Conservation (phyloP, 2,329 filamentous ascomycete species). For the Alternaria angustiovoidea region DNA sequence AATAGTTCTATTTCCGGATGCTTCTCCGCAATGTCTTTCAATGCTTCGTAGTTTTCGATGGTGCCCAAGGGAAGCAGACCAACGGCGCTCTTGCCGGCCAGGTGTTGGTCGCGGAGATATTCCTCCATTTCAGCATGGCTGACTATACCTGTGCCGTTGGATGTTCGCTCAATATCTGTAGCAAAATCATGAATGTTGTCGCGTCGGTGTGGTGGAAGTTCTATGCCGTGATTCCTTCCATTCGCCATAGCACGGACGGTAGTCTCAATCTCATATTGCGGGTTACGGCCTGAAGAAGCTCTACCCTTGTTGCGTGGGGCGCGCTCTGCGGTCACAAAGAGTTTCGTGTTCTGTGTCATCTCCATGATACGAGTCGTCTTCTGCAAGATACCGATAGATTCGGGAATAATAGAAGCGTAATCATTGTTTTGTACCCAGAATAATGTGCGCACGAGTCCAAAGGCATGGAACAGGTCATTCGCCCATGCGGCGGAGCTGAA, state of each 20-base stretch:
- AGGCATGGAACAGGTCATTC: slow-evolving; percentile 71
- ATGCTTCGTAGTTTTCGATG: slow-evolving; percentile 17
- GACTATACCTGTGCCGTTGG: slow-evolving; percentile 30
- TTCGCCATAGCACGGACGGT: slow-evolving; percentile 31
- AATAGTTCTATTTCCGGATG: slow-evolving; percentile 24
- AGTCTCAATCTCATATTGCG: slow-evolving; percentile 43
- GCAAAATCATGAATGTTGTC: slow-evolving; percentile 38
- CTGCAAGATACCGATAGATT: slow-evolving; percentile 61
- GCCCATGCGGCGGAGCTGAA: slow-evolving; percentile 67
- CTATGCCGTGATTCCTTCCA: slow-evolving; percentile 30
- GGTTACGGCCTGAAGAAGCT: slow-evolving; percentile 30
- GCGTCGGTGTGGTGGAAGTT: slow-evolving; percentile 38
- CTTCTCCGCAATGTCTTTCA: slow-evolving; percentile 16
- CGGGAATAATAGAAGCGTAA: slow-evolving; percentile 67
- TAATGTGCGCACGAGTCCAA: slow-evolving; percentile 81
- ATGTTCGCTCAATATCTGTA: slow-evolving; percentile 30
- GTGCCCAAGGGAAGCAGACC: slow-evolving; percentile 26
- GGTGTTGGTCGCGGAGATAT: slow-evolving; percentile 34
- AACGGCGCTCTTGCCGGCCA: slow-evolving; percentile 26
- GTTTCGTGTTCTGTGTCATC: slow-evolving; percentile 65
- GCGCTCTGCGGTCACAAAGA: slow-evolving; percentile 31
- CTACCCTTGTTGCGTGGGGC: slow-evolving; percentile 20
- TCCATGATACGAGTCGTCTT: slow-evolving; percentile 68
- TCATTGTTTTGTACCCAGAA: slow-evolving; percentile 73
- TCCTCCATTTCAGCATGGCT: slow-evolving; percentile 17